Evolutionary conservation across 306 rosid genomes (phyloP), one percentile per base, ranked within the genome.

Genomic region (Erythrophleum fordii): DNA sequence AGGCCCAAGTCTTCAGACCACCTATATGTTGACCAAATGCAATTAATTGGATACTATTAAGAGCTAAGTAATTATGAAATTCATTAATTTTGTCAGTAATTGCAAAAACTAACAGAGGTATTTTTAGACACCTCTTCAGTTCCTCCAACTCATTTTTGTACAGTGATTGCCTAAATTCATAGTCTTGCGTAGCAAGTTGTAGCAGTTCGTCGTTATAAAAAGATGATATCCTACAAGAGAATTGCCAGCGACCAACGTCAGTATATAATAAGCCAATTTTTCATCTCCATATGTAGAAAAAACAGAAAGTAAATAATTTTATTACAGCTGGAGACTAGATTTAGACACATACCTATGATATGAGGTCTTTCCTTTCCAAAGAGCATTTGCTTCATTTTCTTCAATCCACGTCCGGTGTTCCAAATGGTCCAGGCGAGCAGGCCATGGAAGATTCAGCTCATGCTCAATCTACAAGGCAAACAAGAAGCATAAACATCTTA

Each of bases 371-470:
- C 89, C 89, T 69, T 12, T 83, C 90, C 90, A 90, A 0, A 84
- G 82, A 55, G 67, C 53, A 74, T 81, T 76, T 6, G 78, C 48
- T 44, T 90, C 83, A 17, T 23, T 74, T 16, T 61, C 83, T 75
- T 91, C 92, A 11, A 91, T 83, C 85, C 87, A 87, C 83, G 20
- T 59, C 73, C 92, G 78, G 53, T 91, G 87, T 23, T 89, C 91
- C 60, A 91, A 76, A 77, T 91, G 92, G 73, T 91, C 95, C 81
- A 87, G 31, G 3, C 91, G 90, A 69, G 92, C 87, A 65, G 87
- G 62, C 92, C 90, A 91, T 56, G 90, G 84, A 35, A 49, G 65
- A 80, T 80, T 82, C 53, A 89, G 52, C 69, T 91, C 91, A 35
- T 83, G 83, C 81, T 82, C 75, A 77, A 91, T 84, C 92, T 91